phyloP scores from a whole-genome alignment of 2,329 filamentous ascomycete genomes.

The Tolypocladium cylindrosporum region DNA sequence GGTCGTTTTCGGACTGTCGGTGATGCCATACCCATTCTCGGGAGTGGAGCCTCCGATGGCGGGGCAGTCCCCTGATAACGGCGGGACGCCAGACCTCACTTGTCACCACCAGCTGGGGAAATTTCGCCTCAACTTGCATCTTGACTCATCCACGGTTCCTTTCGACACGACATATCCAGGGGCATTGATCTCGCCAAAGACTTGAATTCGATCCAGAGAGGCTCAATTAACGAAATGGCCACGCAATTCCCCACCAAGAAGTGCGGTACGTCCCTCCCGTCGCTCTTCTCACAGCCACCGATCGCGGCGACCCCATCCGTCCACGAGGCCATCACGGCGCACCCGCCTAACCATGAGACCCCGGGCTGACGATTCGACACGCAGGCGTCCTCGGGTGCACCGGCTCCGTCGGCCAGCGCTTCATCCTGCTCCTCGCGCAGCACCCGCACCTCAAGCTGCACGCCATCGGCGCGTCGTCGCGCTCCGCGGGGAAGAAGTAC shows the following conservation, averaged over 20 bases:
- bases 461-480: conserved; percentile 79
- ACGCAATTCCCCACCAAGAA: conserved; percentile 46
- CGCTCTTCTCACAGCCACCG: conserved; percentile 3
- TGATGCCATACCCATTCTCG: neutral
- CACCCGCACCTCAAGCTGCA: conserved; percentile 83
- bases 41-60: conserved; percentile 18
- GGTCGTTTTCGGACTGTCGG: neutral
- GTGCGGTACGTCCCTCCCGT: conserved; percentile 35
- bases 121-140: conserved; percentile 6
- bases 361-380: neutral
- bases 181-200: neutral
- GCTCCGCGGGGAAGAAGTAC: conserved; percentile 89
- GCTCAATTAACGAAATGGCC: conserved; percentile 14
- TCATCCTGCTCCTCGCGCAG: conserved; percentile 81
- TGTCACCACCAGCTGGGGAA: neutral
- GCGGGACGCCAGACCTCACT: conserved; percentile 11
- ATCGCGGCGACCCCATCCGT: conserved; percentile 1
- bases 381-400: conserved; percentile 78
- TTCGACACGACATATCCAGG: neutral
- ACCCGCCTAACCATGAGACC: neutral
- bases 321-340: neutral
- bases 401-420: conserved; percentile 89
- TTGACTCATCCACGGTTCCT: neutral
- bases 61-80: conserved; percentile 12
- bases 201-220: neutral